These are phyloP conservation scores for Monosporozyma yasuniensis DNA, from an alignment of 805 yeast genomes.

Conservation along the genomic window DNA sequence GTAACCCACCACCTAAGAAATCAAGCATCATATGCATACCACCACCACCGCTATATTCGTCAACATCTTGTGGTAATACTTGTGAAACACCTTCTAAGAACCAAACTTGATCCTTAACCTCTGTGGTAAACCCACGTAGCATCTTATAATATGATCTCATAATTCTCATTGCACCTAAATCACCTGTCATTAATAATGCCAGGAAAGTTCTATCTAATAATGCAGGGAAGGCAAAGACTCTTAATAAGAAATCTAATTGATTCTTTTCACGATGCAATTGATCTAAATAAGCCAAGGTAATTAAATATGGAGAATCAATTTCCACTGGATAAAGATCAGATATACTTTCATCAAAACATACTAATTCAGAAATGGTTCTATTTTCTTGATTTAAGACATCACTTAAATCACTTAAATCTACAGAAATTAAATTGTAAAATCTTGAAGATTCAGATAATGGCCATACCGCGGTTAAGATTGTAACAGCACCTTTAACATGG, in stretches of 20 bases:
- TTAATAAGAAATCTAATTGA: constrained; percentile 74
- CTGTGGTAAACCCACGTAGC: constrained; percentile 71
- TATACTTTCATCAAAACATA: constrained; percentile 80
- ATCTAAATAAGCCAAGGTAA: constrained; percentile 77
- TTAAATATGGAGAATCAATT: constrained; percentile 72
- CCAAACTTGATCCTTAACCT: constrained; percentile 88
- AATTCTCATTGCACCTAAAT: constrained; percentile 79
- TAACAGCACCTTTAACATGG: constrained; percentile 95
- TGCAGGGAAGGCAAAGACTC: constrained; percentile 93
- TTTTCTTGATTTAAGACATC: constrained; percentile 38
- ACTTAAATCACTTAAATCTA: constrained; percentile 83
- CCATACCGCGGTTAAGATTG: constrained; percentile 91
- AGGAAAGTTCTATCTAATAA: constrained; percentile 73
- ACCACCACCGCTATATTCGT: constrained; percentile 86
- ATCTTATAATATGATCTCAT: constrained; percentile 82
- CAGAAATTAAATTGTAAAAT: constrained; percentile 65
- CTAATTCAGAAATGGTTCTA: constrained; percentile 44
- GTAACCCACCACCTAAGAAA: constrained; percentile 63
- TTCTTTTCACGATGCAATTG: constrained; percentile 73
- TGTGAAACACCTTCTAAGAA: constrained; percentile 85
- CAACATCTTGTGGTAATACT: constrained; percentile 87
- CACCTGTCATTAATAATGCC: constrained; percentile 73
- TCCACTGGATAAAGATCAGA: constrained; percentile 82
- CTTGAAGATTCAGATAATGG: constrained; percentile 67
- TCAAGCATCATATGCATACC: constrained; percentile 91